phyloP scores from a whole-genome alignment of 2,329 filamentous ascomycete species.

The Fusarium zealandicum region DNA sequence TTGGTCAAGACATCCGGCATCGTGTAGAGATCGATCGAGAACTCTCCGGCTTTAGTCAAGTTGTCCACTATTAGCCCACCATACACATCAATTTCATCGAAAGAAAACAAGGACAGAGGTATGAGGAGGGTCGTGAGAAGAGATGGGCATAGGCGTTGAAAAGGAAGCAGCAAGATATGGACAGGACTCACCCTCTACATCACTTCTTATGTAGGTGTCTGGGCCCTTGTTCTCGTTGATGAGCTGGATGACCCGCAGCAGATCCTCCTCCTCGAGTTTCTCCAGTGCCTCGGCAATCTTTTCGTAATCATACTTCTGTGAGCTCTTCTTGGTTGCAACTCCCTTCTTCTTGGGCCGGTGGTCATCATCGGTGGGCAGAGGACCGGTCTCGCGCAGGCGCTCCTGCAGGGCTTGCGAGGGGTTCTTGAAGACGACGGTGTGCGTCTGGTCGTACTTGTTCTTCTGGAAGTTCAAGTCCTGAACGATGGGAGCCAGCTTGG shows the following conservation, averaged over 20 bases:
- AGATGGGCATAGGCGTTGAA: background rate
- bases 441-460: conserved; percentile 81
- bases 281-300: conserved; percentile 93
- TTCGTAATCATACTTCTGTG: conserved; percentile 82
- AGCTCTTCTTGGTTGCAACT: conserved; percentile 78
- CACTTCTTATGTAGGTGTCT: conserved; percentile 96
- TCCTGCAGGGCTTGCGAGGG: conserved; percentile 86
- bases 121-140: background rate
- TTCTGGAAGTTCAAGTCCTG: conserved; percentile 94
- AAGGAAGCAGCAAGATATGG: background rate
- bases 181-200: conserved; percentile 80
- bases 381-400: conserved; percentile 81
- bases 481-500: conserved; percentile 73
- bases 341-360: conserved; percentile 66
- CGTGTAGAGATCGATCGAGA: conserved; percentile 98
- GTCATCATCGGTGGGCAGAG: conserved; percentile 78
- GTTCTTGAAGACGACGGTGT: conserved; percentile 88
- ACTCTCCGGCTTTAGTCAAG: conserved; percentile 77
- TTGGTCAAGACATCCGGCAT: conserved; percentile 88
- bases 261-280: conserved; percentile 89
- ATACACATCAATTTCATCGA: conserved; percentile 44
- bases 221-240: conserved; percentile 96
- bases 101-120: conserved; percentile 21
- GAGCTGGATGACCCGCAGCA: conserved; percentile 95
- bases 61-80: conserved; percentile 47